These are phyloP conservation scores for Moesziomyces antarcticus DNA, from an alignment of 1,284 basidiomycete species.

Conservation along the genomic window DNA sequence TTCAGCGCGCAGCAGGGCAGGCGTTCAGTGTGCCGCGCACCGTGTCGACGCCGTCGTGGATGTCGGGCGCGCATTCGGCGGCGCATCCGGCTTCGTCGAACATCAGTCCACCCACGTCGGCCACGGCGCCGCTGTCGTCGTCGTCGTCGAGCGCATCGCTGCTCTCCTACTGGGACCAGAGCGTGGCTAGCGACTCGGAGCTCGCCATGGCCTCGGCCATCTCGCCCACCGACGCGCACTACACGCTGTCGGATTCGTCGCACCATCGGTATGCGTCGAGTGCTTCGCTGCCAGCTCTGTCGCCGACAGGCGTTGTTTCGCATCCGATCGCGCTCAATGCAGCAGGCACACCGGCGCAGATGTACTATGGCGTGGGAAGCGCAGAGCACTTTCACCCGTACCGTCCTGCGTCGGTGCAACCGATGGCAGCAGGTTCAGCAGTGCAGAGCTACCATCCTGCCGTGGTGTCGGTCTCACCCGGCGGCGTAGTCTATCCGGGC, in stretches of 20 bases:
- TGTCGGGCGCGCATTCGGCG: constrained; percentile 9
- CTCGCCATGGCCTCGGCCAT: constrained; percentile 22
- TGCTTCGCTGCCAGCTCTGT: constrained; percentile 18
- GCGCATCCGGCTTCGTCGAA: constrained; percentile 6
- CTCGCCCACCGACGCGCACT: constrained; percentile 10
- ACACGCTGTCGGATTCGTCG: constrained; percentile 15
- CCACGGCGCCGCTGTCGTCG: constrained; percentile 13
- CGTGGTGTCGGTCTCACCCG: not conserved
- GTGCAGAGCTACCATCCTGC: constrained; percentile 6
- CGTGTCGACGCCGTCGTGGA: constrained; percentile 22
- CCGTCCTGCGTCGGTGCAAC: constrained; percentile 9
- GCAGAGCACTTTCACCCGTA: constrained; percentile 22
- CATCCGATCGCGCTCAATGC: not conserved
- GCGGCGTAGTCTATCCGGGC: not conserved
- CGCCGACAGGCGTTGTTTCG: constrained; percentile 8
- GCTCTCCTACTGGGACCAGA: constrained; percentile 32
- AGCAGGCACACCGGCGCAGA: not conserved
- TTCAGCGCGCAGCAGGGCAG: constrained; percentile 3
- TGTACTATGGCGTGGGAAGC: not conserved
- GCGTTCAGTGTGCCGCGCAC: constrained; percentile 22
- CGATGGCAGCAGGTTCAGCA: constrained; percentile 7
- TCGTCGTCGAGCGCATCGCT: constrained; percentile 26
- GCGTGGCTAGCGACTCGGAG: constrained; percentile 22
- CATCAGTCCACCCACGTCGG: not conserved
- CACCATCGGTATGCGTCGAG: constrained; percentile 28